Percentiles rank a stretch among this genome's conserved stretches.
These are phyloP conservation scores for Pestalotiopsis sp. DNA, from an alignment of 2,329 filamentous ascomycete species.

Conservation along the genomic window DNA sequence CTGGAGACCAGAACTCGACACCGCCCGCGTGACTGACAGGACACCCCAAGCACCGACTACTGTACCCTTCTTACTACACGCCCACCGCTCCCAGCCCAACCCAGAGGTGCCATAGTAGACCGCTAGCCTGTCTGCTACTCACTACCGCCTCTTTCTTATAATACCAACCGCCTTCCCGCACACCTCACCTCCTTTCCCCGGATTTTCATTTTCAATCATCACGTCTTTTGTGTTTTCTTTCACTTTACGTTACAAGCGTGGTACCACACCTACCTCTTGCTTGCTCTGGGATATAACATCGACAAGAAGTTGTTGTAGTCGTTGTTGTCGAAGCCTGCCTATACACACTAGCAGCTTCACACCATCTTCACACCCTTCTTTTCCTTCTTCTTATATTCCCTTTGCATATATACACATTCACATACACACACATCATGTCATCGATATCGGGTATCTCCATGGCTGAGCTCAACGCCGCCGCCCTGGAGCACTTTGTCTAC, in stretches of 20 bases:
- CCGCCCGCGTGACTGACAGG: constrained; percentile 30
- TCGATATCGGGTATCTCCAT: constrained; percentile 48
- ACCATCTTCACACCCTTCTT: constrained; percentile 8
- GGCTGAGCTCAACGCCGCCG: constrained; percentile 69
- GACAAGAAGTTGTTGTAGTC: constrained; percentile 4
- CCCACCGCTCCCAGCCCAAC: neutral
- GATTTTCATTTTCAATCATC: constrained; percentile 20
- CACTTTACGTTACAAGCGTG: constrained; percentile 2
- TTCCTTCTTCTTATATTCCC: neutral
- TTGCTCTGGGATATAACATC: neutral
- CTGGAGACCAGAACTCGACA: constrained; percentile 21
- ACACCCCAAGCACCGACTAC: too few species aligned
- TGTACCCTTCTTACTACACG: constrained; percentile 18
- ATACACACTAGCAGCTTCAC: constrained; percentile 9
- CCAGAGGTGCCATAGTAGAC: constrained; percentile 12
- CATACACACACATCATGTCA: constrained; percentile 44
- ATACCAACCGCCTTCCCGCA: constrained; percentile 26
- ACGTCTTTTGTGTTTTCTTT: neutral
- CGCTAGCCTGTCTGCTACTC: constrained; percentile 19
- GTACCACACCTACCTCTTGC: constrained; percentile 6
- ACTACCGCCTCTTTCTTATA: constrained; percentile 26
- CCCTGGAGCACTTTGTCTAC: constrained; percentile 81
- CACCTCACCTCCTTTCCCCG: constrained; percentile 23
- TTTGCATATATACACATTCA: constrained; percentile 27
- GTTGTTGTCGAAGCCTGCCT: constrained; percentile 12